Evolutionary conservation across 768 basidiomycete species (phyloP).

Genomic region (Daedaleopsis sinensis): DNA sequence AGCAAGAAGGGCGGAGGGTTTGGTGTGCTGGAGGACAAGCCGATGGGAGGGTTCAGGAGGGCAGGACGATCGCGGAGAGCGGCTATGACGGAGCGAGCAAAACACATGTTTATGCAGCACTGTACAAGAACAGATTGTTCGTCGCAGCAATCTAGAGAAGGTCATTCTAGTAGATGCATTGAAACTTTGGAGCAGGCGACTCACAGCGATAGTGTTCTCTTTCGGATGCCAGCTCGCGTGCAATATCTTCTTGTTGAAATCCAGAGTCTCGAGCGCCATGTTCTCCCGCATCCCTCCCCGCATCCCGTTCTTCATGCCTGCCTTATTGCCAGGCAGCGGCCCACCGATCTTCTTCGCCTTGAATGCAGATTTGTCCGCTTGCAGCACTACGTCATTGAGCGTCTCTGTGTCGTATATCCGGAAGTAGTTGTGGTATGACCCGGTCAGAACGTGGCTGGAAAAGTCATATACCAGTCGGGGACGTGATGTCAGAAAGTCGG

Average conservation of each 20-base stretch:
- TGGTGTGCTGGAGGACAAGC: conserved; percentile 4
- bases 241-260: conserved; percentile 97
- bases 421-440: conserved; percentile 99
- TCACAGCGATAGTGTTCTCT: conserved; percentile 96
- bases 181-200: conserved; percentile 34
- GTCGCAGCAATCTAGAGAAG: conserved; percentile 84
- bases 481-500: background rate
- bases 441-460: conserved; percentile 91
- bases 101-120: conserved; percentile 47
- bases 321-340: conserved; percentile 70
- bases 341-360: conserved; percentile 99
- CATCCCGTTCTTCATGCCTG: conserved; percentile 73
- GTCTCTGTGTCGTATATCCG: conserved; percentile 95
- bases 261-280: conserved; percentile 84
- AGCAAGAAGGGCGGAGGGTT: conserved; percentile 1
- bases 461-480: background rate
- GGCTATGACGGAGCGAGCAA: background rate
- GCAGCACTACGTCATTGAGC: conserved; percentile 86
- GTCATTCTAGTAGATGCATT: background rate
- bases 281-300: conserved; percentile 80
- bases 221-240: conserved; percentile 97
- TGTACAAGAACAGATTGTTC: conserved; percentile 92
- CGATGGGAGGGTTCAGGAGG: background rate
- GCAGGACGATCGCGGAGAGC: background rate
- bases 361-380: conserved; percentile 99